Evolutionary conservation across 2,329 filamentous ascomycete genomes (phyloP), one percentile per base, ranked within the genome.

Genomic region (Chalara sp.): DNA sequence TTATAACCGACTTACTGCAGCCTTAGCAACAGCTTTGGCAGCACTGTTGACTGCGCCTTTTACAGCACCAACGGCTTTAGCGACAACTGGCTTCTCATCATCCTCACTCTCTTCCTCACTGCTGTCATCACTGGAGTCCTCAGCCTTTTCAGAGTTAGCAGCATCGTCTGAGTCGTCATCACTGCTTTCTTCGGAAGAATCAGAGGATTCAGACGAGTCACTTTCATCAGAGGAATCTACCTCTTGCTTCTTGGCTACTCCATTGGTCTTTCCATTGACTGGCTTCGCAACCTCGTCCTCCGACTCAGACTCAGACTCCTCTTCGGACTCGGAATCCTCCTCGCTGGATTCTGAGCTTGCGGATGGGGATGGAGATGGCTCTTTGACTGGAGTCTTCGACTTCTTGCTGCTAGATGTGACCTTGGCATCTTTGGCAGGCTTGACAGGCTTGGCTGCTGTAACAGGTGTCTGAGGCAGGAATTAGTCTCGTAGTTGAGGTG

Each of bases 301-400:
- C 32, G 55, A 55, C 21, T 53, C 56, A 46, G 58, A 60, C 32
- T 57, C 57, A 30, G 60, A 62, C 21, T 57, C 59, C 33, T 54
- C 55, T 6, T 51, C 56, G 50, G 70, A 70, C 67, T 63, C 45
- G 39, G 59, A 63, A 11, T 48, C 50, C 31, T 49, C 51, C 44
- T 50, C 59, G 44, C 59, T 61, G 29, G 65, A 67, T 11, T 67
- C 67, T 46, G 61, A 65, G 49, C 72, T 71, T 48, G 65, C 65
- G 29, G 66, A 67, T 64, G 57, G 71, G 41, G 70, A 10, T 37
- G 35, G 35, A n/a, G 35, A 37, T 37, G 35, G 35, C n/a, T 8
- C 35, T n/a, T 37, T 37, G 35, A 37, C 35, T n/a, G 35, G 8
- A 10, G 35, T n/a, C 35, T 37, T 37, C 8, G 35, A n/a, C 35